Conservation (phyloP, 148 eudicot genomes). For the Rhododendron simsii region DNA sequence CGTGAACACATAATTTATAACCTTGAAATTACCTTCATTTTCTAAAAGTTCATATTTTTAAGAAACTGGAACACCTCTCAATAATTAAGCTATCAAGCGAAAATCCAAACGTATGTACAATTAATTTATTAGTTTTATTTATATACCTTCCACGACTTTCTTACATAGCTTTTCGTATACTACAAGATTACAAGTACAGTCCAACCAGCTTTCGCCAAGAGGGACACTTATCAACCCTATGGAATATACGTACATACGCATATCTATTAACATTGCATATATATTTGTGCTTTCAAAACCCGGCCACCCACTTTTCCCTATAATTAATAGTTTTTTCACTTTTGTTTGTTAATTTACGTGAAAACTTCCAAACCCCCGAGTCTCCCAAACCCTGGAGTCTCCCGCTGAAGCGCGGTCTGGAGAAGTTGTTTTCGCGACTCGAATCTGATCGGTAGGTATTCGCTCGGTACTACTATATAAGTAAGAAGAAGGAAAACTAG, state of each 20-base stretch:
- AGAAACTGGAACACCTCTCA: not conserved
- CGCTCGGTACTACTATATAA: too few species aligned
- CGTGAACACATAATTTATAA: too few species aligned
- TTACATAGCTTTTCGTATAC: not conserved
- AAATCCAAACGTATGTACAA: not conserved
- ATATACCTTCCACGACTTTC: not conserved
- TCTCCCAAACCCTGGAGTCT: not conserved
- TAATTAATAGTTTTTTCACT: not conserved
- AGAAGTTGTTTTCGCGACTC: not conserved
- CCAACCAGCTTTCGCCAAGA: not conserved
- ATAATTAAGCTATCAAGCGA: not conserved
- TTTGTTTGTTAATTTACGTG: not conserved
- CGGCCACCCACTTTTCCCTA: not conserved
- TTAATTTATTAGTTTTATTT: too few species aligned
- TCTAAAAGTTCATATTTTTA: too few species aligned
- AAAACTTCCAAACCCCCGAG: not conserved
- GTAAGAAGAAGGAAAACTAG: not conserved
- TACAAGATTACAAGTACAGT: not conserved
- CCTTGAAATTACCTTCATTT: too few species aligned
- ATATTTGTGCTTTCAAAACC: not conserved
- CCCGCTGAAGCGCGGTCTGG: not conserved
- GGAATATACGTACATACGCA: not conserved
- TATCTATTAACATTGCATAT: not conserved
- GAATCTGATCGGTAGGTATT: not conserved
- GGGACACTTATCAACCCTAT: not conserved